These are phyloP conservation scores for Karstenula rhodostoma DNA, from an alignment of 2,329 filamentous ascomycete genomes.

Conservation along the genomic window DNA sequence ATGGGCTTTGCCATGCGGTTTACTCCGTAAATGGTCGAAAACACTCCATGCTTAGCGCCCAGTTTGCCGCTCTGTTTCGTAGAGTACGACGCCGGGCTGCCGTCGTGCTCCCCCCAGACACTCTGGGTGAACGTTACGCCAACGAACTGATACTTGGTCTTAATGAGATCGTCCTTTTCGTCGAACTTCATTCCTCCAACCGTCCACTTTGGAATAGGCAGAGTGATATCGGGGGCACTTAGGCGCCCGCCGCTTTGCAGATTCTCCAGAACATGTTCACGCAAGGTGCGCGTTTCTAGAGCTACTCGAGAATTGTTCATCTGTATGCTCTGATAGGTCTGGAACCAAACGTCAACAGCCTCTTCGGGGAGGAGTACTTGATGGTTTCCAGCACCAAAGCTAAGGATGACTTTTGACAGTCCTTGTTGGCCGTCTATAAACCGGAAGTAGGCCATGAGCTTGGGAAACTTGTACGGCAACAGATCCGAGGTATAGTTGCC, in stretches of 20 bases:
- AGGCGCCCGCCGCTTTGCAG: slow-evolving; percentile 39
- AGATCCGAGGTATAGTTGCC: slow-evolving; percentile 16
- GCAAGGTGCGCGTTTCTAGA: slow-evolving; percentile 27
- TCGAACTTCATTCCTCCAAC: slow-evolving; percentile 25
- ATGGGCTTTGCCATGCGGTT: not conserved
- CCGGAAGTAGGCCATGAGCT: slow-evolving; percentile 33
- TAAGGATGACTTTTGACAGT: slow-evolving; percentile 32
- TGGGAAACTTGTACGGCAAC: slow-evolving; percentile 29
- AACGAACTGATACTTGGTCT: slow-evolving; percentile 37
- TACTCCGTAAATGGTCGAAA: slow-evolving; percentile 28
- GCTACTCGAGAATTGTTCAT: slow-evolving; percentile 21
- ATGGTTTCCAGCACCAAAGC: slow-evolving; percentile 31
- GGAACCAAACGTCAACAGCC: slow-evolving; percentile 41
- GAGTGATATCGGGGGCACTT: slow-evolving; percentile 34
- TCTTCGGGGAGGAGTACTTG: slow-evolving; percentile 43
- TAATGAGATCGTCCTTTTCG: slow-evolving; percentile 7
- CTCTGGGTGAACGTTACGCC: slow-evolving; percentile 40
- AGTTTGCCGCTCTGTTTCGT: slow-evolving; percentile 40
- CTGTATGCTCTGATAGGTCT: slow-evolving; percentile 24
- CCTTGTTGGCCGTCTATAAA: slow-evolving; percentile 15
- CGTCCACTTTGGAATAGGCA: slow-evolving; percentile 42
- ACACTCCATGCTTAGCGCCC: slow-evolving; percentile 29
- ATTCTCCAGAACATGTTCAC: slow-evolving; percentile 29
- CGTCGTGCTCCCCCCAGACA: slow-evolving; percentile 25
- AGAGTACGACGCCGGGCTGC: slow-evolving; percentile 24